phyloP scores from a whole-genome alignment of 164 flowering plant genomes.

The Berberis vulgaris region DNA sequence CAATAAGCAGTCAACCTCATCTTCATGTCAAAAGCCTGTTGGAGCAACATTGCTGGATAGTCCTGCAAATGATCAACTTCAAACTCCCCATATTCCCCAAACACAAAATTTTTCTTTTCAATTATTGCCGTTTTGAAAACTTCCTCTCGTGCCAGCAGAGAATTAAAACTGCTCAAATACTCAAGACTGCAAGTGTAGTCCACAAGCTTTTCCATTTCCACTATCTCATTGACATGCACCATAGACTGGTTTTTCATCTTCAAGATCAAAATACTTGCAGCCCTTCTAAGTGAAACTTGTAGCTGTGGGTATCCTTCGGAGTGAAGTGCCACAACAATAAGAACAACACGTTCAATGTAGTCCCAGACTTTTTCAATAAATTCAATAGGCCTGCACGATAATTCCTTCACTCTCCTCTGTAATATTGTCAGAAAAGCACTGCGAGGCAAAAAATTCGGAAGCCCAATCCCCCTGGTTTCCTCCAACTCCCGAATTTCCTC shows the following conservation, averaged over 20 bases:
- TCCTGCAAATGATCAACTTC: neutral
- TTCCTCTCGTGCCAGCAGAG: neutral
- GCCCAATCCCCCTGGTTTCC: neutral
- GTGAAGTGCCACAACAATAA: neutral
- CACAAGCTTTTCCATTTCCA: constrained; percentile 2
- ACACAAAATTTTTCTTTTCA: neutral
- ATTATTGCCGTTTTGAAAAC: neutral
- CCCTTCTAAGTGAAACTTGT: neutral
- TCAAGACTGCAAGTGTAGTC: constrained; percentile 4
- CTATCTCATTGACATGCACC: constrained; percentile 1
- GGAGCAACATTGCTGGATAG: neutral
- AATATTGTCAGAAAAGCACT: neutral
- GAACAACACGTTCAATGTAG: neutral
- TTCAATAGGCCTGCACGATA: neutral
- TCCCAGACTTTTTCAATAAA: constrained; percentile 2
- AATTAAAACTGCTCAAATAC: neutral
- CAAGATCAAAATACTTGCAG: neutral
- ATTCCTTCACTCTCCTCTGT: neutral
- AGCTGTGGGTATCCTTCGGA: constrained; percentile 1
- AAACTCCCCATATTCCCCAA: neutral
- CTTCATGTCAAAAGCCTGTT: constrained; percentile 7
- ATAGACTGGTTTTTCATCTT: neutral
- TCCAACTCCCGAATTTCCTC: neutral
- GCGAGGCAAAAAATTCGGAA: constrained; percentile 3
- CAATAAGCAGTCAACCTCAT: constrained; percentile 5